A percentile compares a stretch with the other conserved stretches of the same genome.
Conservation (phyloP, 1,284 basidiomycete species). For the Nidula niveotomentosa region DNA sequence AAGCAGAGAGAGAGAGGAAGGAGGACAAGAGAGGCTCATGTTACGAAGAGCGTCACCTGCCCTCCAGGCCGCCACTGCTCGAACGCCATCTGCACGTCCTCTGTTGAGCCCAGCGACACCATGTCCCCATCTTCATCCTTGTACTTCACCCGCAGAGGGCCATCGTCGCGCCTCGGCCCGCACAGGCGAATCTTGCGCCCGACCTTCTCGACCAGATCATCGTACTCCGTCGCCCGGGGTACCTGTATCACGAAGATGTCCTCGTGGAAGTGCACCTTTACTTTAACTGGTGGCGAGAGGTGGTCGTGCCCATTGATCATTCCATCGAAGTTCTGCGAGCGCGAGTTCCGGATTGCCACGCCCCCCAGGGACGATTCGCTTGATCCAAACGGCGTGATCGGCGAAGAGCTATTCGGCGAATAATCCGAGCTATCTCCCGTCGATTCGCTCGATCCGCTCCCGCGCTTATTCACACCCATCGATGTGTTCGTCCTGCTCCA, state of each 20-base stretch:
- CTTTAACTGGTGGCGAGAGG: slow-evolving; percentile 59
- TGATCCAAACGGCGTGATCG: slow-evolving; percentile 83
- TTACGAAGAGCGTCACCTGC: slow-evolving; percentile 76
- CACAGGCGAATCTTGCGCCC: slow-evolving; percentile 91
- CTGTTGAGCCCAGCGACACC: slow-evolving; percentile 82
- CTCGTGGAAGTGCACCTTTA: slow-evolving; percentile 87
- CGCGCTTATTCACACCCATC: slow-evolving; percentile 55
- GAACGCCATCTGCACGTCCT: slow-evolving; percentile 90
- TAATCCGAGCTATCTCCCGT: slow-evolving; percentile 78
- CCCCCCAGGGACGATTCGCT: slow-evolving; percentile 74
- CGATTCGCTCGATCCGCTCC: slow-evolving; percentile 79
- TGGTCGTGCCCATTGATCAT: slow-evolving; percentile 17
- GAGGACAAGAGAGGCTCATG: slow-evolving; percentile 33
- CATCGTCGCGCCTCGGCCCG: slow-evolving; percentile 72
- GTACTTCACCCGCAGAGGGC: slow-evolving; percentile 83
- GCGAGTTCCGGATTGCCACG: slow-evolving; percentile 48
- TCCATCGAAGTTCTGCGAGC: slow-evolving; percentile 51
- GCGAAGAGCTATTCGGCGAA: slow-evolving; percentile 78
- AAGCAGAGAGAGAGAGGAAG: slow-evolving; percentile 7
- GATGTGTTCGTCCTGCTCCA: slow-evolving; percentile 44
- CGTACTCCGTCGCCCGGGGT: slow-evolving; percentile 72
- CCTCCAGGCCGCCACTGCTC: slow-evolving; percentile 73
- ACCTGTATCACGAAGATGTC: slow-evolving; percentile 95
- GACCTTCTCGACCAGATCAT: slow-evolving; percentile 86
- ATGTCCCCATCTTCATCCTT: slow-evolving; percentile 91